phyloP scores from a whole-genome alignment of 2,329 filamentous ascomycete species.

The Penicillium sp. region DNA sequence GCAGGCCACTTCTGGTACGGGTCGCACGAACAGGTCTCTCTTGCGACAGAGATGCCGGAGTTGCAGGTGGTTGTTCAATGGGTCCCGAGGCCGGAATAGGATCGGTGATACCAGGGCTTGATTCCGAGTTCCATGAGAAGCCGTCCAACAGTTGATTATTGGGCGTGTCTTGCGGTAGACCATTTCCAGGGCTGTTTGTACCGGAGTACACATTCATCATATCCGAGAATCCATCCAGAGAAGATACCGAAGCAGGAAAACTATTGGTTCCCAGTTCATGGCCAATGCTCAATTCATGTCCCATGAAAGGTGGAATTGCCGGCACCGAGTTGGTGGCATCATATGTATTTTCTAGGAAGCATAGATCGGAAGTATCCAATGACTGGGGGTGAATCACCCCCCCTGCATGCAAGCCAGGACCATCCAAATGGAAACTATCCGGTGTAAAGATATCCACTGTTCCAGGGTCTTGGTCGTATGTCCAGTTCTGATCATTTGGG shows the following conservation, averaged over 20 bases:
- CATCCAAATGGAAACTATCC: background rate
- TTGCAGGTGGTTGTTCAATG: background rate
- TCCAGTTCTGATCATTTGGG: background rate
- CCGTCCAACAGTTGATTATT: background rate
- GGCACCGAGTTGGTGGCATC: background rate
- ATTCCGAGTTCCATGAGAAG: conserved; percentile 1
- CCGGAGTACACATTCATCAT: conserved; percentile 4
- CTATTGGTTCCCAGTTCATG: background rate
- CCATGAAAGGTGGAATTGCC: background rate
- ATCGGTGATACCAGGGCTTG: background rate
- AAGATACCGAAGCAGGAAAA: conserved; percentile 6
- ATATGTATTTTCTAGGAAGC: background rate
- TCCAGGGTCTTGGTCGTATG: background rate
- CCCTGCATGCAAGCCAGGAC: background rate
- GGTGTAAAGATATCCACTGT: background rate
- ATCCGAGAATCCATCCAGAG: conserved; percentile 9
- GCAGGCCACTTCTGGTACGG: conserved; percentile 18
- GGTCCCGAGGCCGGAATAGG: background rate
- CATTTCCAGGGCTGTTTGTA: background rate
- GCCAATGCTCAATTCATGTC: background rate
- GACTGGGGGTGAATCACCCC: background rate
- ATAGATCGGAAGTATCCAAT: conserved; percentile 5
- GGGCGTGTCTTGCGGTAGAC: background rate
- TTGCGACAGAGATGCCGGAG: background rate
- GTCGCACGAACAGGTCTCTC: background rate